Evolutionary conservation across 2,329 filamentous ascomycete genomes (phyloP).

Genomic region (Penicillium sclerotigenum): DNA sequence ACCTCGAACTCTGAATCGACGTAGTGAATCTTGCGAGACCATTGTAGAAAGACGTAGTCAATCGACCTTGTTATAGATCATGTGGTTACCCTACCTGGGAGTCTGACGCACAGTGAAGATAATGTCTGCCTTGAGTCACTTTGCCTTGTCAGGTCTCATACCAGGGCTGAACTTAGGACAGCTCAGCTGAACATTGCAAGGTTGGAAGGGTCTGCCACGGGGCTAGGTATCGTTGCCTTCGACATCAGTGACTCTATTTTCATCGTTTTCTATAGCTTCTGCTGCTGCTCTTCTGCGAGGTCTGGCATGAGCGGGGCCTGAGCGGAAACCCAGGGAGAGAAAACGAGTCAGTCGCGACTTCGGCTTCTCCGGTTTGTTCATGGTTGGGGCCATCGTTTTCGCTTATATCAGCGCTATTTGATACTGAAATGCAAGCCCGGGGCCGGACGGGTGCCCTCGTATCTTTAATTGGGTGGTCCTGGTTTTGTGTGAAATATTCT

Average conservation of each 20-base stretch:
- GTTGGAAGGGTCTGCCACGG: neutral
- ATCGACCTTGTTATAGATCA: neutral
- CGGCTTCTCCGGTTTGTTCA: too few relatives aligned
- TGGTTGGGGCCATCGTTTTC: neutral
- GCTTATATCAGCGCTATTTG: neutral
- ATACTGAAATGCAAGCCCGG: neutral
- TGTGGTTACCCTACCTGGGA: neutral
- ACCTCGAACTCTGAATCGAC: neutral
- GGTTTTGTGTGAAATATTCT: neutral
- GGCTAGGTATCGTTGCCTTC: too few relatives aligned
- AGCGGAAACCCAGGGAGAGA: too few relatives aligned
- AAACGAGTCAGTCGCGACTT: too few relatives aligned
- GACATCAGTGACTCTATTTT: too few relatives aligned
- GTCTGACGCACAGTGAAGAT: neutral
- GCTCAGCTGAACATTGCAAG: neutral
- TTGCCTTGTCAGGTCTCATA: neutral
- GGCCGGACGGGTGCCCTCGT: too few relatives aligned
- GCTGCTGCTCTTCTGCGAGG: too few relatives aligned
- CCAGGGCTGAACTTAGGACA: neutral
- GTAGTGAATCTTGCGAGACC: neutral
- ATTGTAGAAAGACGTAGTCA: neutral
- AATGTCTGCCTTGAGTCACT: neutral
- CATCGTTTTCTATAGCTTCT: too few relatives aligned
- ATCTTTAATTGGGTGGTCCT: neutral
- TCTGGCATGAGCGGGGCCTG: too few relatives aligned